These are phyloP conservation scores for Scheffersomyces segobiensis DNA, from an alignment of 1,139 yeast species.

Conservation along the genomic window DNA sequence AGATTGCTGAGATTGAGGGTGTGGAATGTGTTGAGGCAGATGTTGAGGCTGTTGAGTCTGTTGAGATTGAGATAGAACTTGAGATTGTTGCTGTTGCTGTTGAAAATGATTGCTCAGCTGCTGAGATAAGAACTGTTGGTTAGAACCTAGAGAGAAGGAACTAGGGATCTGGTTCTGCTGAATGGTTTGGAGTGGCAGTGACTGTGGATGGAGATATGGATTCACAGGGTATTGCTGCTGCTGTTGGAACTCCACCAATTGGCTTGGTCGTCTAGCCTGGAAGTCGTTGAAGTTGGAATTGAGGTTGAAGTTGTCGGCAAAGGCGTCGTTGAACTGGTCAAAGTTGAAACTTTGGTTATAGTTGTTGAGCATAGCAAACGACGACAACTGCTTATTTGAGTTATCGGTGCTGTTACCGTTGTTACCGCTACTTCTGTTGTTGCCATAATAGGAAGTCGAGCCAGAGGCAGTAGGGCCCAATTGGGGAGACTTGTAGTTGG, in stretches of 20 bases:
- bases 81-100: slow-evolving; percentile 7
- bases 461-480: not conserved
- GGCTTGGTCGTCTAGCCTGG: slow-evolving; percentile 48
- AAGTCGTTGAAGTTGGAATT: slow-evolving; percentile 41
- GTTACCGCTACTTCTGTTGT: slow-evolving; percentile 11
- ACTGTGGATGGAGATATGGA: slow-evolving; percentile 6
- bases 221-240: slow-evolving; percentile 11
- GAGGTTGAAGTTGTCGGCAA: slow-evolving; percentile 32
- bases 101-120: slow-evolving; percentile 5
- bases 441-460: not conserved
- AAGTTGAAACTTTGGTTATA: slow-evolving; percentile 18
- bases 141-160: slow-evolving; percentile 7
- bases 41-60: slow-evolving; percentile 5
- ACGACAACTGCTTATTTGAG: slow-evolving; percentile 14
- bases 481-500: not conserved
- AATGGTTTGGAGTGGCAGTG: slow-evolving; percentile 4
- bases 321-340: slow-evolving; percentile 35
- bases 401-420: slow-evolving; percentile 14
- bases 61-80: slow-evolving; percentile 2
- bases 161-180: slow-evolving; percentile 9
- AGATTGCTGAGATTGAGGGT: not conserved
- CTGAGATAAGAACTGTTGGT: slow-evolving; percentile 7
- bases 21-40: slow-evolving; percentile 5
- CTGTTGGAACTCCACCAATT: slow-evolving; percentile 36
- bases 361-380: slow-evolving; percentile 15